phyloP scores from a whole-genome alignment of 1,284 basidiomycete genomes.

The Violaceomyces palustris region DNA sequence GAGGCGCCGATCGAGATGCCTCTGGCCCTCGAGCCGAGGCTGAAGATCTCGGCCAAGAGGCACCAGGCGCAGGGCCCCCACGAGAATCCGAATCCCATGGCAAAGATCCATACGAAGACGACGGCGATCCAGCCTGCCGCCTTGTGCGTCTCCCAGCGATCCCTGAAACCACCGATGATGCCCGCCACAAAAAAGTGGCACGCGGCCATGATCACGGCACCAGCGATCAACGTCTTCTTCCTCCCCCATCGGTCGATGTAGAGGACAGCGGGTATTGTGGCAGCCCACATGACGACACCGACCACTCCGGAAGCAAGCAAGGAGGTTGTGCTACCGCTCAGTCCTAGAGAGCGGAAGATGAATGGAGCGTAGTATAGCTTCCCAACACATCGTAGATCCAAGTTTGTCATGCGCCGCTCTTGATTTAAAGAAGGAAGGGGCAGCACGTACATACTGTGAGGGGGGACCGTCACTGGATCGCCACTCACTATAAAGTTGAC shows the following conservation, averaged over 20 bases:
- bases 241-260: constrained; percentile 68
- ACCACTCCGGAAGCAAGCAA: constrained; percentile 70
- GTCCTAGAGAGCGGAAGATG: constrained; percentile 63
- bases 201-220: constrained; percentile 66
- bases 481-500: constrained; percentile 66
- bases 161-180: constrained; percentile 57
- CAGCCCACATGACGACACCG: constrained; percentile 71
- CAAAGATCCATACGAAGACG: constrained; percentile 71
- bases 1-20: constrained; percentile 78
- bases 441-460: too few species aligned
- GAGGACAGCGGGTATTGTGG: constrained; percentile 68
- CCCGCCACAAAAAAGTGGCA: constrained; percentile 69
- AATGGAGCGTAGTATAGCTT: constrained; percentile 67
- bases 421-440: too few species aligned
- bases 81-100: constrained; percentile 70
- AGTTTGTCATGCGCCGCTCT: too few species aligned
- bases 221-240: constrained; percentile 53
- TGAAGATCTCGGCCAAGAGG: constrained; percentile 74
- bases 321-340: constrained; percentile 61
- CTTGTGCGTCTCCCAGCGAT: constrained; percentile 61
- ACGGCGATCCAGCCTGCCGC: constrained; percentile 58
- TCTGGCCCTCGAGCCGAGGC: constrained; percentile 75
- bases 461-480: too few species aligned
- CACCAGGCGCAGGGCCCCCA: constrained; percentile 78
- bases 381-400: too few species aligned